Evolutionary conservation across 352 stramenopile genomes (phyloP).

Genomic region (Peronosclerospora sorghi): DNA sequence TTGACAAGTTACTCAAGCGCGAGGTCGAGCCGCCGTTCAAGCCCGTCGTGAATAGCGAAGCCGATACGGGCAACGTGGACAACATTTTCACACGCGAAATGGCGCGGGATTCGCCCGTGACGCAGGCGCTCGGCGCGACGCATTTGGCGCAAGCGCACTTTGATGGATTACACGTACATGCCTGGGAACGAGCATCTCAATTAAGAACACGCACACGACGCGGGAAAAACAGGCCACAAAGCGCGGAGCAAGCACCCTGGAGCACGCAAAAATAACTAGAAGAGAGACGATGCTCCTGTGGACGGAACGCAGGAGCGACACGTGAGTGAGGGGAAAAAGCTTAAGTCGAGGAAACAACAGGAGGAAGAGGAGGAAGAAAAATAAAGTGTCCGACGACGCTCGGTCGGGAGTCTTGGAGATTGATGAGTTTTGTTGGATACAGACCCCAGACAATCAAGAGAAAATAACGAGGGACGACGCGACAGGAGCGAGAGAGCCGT

Average conservation of each 20-base stretch:
- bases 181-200: conserved; percentile 41
- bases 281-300: conserved; percentile 20
- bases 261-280: too few relatives aligned
- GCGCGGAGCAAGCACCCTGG: too few relatives aligned
- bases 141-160: too few relatives aligned
- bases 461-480: conserved; percentile 14
- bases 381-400: too few relatives aligned
- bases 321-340: conserved; percentile 21
- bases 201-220: conserved; percentile 20
- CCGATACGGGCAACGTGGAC: conserved; percentile 75
- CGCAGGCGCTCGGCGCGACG: conserved; percentile 69
- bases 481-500: conserved; percentile 29
- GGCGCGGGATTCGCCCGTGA: conserved; percentile 84
- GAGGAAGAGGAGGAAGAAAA: conserved; percentile 5
- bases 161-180: conserved; percentile 90
- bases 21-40: conserved; percentile 82
- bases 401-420: too few relatives aligned
- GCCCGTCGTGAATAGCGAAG: conserved; percentile 72
- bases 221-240: too few relatives aligned
- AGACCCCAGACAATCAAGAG: too few relatives aligned
- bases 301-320: conserved; percentile 12
- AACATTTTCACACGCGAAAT: conserved; percentile 82
- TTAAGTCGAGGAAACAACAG: conserved; percentile 7
- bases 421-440: too few relatives aligned
- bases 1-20: conserved; percentile 64